phyloP scores from a whole-genome alignment of 805 yeast species.

The Phaffomyces opuntiae region DNA sequence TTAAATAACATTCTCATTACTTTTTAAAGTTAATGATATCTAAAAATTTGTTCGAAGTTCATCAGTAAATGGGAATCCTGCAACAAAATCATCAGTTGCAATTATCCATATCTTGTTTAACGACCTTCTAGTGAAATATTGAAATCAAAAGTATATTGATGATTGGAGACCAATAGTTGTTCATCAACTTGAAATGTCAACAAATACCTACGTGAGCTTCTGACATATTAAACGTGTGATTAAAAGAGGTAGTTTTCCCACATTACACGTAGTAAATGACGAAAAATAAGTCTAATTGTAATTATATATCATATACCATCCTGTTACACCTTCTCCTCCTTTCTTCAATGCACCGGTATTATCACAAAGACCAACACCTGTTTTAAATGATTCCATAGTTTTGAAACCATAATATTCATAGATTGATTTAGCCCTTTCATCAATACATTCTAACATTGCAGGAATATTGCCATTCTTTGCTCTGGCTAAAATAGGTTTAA shows the following conservation, averaged over 20 bases:
- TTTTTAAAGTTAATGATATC: neutral
- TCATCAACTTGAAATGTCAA: slow-evolving; percentile 46
- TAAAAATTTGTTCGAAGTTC: slow-evolving; percentile 12
- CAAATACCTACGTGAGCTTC: slow-evolving; percentile 44
- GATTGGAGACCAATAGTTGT: slow-evolving; percentile 39
- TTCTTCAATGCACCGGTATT: neutral
- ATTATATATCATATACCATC: neutral
- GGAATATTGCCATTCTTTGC: slow-evolving; percentile 6
- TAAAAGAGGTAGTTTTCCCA: too few relatives aligned
- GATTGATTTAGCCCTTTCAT: slow-evolving; percentile 8
- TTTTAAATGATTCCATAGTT: neutral
- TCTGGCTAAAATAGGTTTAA: slow-evolving; percentile 8
- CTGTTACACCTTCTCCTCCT: slow-evolving; percentile 5
- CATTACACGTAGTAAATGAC: too few relatives aligned
- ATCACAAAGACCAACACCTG: slow-evolving; percentile 6
- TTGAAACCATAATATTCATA: slow-evolving; percentile 11
- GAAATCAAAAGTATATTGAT: slow-evolving; percentile 42
- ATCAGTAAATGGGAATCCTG: slow-evolving; percentile 9
- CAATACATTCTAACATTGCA: slow-evolving; percentile 10
- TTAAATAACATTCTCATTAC: neutral
- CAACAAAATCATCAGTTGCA: slow-evolving; percentile 15
- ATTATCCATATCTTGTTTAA: slow-evolving; percentile 27
- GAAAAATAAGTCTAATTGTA: neutral
- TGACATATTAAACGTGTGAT: too few relatives aligned
- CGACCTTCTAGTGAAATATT: slow-evolving; percentile 36